phyloP scores from a whole-genome alignment of 2,329 filamentous ascomycete genomes.

The Scedosporium dehoogii region DNA sequence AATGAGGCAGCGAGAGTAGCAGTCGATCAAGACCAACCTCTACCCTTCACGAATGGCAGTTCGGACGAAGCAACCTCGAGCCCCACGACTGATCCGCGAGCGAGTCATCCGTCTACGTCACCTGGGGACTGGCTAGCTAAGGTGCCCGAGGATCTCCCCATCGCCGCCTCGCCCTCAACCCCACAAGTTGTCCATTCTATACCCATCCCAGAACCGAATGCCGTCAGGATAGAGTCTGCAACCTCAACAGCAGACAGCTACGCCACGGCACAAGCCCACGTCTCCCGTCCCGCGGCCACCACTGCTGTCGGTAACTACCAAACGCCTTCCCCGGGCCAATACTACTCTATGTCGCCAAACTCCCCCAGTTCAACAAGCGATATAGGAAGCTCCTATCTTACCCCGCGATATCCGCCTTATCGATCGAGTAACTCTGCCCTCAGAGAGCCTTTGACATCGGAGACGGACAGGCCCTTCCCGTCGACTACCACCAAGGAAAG shows the following conservation, averaged over 20 bases:
- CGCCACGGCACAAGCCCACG: background rate
- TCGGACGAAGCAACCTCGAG: background rate
- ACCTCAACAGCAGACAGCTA: background rate
- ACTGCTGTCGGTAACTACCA: background rate
- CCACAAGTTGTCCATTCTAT: background rate
- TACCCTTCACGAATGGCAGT: background rate
- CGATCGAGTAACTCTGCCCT: background rate
- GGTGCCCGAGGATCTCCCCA: background rate
- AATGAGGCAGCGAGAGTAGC: background rate
- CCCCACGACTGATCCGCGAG: background rate
- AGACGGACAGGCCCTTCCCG: background rate
- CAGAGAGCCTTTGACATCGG: background rate
- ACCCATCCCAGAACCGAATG: background rate
- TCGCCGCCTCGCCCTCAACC: background rate
- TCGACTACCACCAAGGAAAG: background rate
- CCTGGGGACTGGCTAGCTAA: background rate
- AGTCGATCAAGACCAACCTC: background rate
- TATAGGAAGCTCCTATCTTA: background rate
- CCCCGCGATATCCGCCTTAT: conserved; percentile 2
- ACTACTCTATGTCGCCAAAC: background rate
- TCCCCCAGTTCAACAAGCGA: background rate
- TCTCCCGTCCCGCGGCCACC: background rate
- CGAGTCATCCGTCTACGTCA: background rate
- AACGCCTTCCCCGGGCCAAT: background rate
- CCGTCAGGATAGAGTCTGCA: background rate